Base-by-base conservation (phyloP, 352 stramenopile genomes). In the Elongisporangium undulatum region DNA sequence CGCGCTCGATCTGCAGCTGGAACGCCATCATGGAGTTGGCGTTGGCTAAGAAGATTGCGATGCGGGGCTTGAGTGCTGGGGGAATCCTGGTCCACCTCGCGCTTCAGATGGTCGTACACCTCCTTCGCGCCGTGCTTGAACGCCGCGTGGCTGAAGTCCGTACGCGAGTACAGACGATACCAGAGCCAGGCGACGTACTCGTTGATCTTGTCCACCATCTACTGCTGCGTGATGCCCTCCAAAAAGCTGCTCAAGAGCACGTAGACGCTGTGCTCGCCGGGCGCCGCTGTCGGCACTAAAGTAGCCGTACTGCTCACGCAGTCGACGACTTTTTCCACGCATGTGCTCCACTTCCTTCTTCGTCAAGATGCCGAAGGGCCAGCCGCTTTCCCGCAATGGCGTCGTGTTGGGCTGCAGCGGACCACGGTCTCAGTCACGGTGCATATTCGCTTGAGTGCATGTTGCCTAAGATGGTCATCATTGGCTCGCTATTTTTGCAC, bases 21-120 rank as follows among this genome's bases (percentile, higher is more conserved):
- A 94, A 58, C 21, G 81, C 82, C 15, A 94, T 80, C 66, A 94
- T 88, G 48, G 85, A 90, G 64, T 92, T 92, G 69, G 93, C 82
- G 56, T 94, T 83, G 1, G 83, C 83, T 17, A 83, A 94, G 68
- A 92, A 92, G 67, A 94, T 87, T 29, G 83, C 74, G n/a, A 94
- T 59, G 29, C 29, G 29, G 7, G 29, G 29, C 51, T 85, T 86
- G 26, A 70, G 67, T 26, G 55, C 22, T 12, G n/a, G 61, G 53
- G 22, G 55, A 51, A 38, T 75, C 60, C 21, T 74, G 51, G 10
- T 63, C 70, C 20, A 88, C 71, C 48, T 88, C 68, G 17, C 58
- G 55, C 60, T 84, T 77, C 1, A 90, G 41, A 57, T 82, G 78
- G 7, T 61, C 55, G 59, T 87, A 86, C 1, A 92, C 69, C 55